phyloP scores from a whole-genome alignment of 148 eudicot genomes.

The Talinum fruticosum region DNA sequence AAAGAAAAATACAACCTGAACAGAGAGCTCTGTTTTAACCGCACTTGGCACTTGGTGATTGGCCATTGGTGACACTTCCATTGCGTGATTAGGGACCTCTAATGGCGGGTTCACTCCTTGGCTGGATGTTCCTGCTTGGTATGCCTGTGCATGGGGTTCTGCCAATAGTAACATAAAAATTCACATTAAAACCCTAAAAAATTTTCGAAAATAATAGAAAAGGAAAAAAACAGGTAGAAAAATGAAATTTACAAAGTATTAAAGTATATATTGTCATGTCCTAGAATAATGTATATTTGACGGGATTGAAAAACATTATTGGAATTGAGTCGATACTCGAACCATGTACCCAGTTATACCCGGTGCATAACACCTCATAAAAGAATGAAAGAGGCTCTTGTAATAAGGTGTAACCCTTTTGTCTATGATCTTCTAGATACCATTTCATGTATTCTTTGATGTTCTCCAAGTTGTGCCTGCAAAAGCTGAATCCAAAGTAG shows the following conservation, averaged over 20 bases:
- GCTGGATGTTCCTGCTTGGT: constrained; percentile 1
- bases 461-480: constrained; percentile 16
- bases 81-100: not conserved
- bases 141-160: not conserved
- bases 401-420: constrained; percentile 39
- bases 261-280: not conserved
- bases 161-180: not conserved
- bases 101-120: not conserved
- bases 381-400: constrained; percentile 48
- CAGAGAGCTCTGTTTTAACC: constrained; percentile 10
- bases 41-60: not conserved
- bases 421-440: constrained; percentile 37
- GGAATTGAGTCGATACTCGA: not conserved
- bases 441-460: constrained; percentile 40
- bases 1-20: constrained; percentile 24
- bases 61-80: too few species aligned
- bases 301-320: too few species aligned
- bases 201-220: not conserved
- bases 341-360: constrained; percentile 23
- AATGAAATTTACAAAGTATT: too few species aligned
- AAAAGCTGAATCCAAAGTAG: constrained; percentile 12
- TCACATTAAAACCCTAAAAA: not conserved
- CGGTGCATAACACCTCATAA: constrained; percentile 50
- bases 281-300: too few species aligned
- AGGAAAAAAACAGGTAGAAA: not conserved